phyloP scores from a whole-genome alignment of 441 rosid genomes.

The Populus hybrid region DNA sequence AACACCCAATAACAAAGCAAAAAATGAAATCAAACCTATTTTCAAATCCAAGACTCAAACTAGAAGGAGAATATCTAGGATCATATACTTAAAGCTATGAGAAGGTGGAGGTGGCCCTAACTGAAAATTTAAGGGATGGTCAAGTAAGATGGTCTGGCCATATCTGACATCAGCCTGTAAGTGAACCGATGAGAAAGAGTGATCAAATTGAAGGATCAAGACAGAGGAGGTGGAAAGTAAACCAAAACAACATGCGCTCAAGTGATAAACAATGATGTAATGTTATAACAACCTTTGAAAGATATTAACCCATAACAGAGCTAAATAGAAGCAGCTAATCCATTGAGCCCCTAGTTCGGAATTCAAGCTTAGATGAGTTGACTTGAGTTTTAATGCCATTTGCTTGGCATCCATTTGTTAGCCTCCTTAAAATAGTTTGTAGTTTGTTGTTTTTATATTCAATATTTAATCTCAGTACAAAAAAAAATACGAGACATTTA shows the following conservation, averaged over 20 bases:
- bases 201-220: background rate
- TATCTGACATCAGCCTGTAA: background rate
- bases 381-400: background rate
- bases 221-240: background rate
- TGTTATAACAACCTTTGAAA: background rate
- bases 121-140: background rate
- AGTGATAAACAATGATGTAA: background rate
- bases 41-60: background rate
- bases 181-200: background rate
- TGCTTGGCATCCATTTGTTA: background rate
- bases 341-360: background rate
- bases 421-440: background rate
- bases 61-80: background rate
- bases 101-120: background rate
- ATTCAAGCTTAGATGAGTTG: background rate
- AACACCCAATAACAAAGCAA: background rate
- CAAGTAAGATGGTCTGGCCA: background rate
- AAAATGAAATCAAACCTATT: background rate
- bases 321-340: background rate
- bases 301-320: background rate
- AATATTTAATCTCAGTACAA: background rate
- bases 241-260: background rate
- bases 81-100: background rate
- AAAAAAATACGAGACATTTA: background rate
- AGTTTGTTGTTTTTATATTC: background rate